Conservation (phyloP, 495 filamentous ascomycete species). For the Pyrenula aspistea region DNA sequence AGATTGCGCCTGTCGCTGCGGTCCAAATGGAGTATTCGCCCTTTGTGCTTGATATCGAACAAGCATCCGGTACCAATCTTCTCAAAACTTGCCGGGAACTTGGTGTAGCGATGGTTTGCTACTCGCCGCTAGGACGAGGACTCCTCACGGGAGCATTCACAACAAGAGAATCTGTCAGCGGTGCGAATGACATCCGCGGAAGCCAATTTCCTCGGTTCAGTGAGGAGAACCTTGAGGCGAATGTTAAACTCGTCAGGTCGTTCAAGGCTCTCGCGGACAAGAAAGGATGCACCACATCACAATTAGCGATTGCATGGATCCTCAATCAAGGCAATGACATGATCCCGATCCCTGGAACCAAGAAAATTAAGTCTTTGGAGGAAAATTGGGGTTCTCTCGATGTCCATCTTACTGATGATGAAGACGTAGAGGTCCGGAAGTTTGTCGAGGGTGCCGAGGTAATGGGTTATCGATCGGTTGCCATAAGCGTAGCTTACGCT, state of each 20-base stretch:
- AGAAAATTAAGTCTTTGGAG: conserved; percentile 39
- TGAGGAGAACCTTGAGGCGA: conserved; percentile 35
- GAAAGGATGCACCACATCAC: conserved; percentile 31
- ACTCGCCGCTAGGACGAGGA: conserved; percentile 34
- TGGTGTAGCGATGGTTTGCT: conserved; percentile 30
- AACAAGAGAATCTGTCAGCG: conserved; percentile 13
- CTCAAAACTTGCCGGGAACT: conserved; percentile 36
- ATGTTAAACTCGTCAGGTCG: conserved; percentile 26
- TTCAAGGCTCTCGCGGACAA: conserved; percentile 28
- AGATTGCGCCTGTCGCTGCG: conserved; percentile 23
- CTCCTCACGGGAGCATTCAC: conserved; percentile 25
- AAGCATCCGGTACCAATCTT: conserved; percentile 25
- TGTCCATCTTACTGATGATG: conserved; percentile 34
- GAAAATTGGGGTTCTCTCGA: conserved; percentile 39
- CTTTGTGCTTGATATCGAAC: conserved; percentile 41
- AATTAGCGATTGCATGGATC: conserved; percentile 41
- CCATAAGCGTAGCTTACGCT: neutral
- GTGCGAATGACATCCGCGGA: conserved; percentile 20
- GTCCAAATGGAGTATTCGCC: conserved; percentile 34
- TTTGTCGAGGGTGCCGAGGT: conserved; percentile 27
- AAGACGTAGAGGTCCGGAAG: conserved; percentile 34
- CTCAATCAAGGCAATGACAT: conserved; percentile 38
- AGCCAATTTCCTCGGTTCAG: conserved; percentile 30
- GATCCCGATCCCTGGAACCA: conserved; percentile 47
- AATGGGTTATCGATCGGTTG: conserved; percentile 21